Evolutionary conservation across 805 yeast species (phyloP), one percentile per base, ranked within the genome.

Genomic region (Hermanozyma aechmeae): DNA sequence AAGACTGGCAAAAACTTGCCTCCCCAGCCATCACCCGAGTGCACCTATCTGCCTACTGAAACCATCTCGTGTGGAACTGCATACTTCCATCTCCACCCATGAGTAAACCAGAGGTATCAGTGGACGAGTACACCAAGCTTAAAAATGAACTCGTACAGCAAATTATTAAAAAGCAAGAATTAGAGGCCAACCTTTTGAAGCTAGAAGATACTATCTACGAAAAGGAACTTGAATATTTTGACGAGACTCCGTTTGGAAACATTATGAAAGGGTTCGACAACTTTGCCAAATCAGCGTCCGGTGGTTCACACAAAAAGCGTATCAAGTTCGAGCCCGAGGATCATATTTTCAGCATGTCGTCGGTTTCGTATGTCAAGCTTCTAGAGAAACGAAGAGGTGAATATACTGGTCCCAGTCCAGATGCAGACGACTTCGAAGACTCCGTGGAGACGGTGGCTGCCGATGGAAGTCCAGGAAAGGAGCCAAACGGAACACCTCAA

Each of bases 181-280:
- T 83, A n/a, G 89, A 83, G 37, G 68, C 70, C 17, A 72, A 73
- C 39, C 64, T 79, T 27, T 70, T 71, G 14, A 55, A 53, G 25
- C 49, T 85, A 5, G 95, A 87, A 46, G 95, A 85, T 38, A 71
- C 73, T 29, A 77, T 87, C 5, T 86, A 75, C 56, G 79, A 75
- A 27, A 73, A 74, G 39, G 97, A 87, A 48, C 75, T 79, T 7
- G 71, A 73, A 10, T 87, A 87, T 48, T 71, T 87, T 26, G 72
- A 79, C 16, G 86, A 80, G 29, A 73, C 84, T 33, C 53, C 65
- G 16, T 71, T 71, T 31, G 87, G 96, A 0, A 87, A 84, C 51
- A 79, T 89, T 16, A 80, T 85, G n/a, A 79, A 80, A 38, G 97
- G 97, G 2, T 87, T 86, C 45, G 96, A 87, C 27, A 79, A 74